Evolutionary conservation across 495 filamentous ascomycete genomes (phyloP).

Genomic region (Pyrenula massariospora): DNA sequence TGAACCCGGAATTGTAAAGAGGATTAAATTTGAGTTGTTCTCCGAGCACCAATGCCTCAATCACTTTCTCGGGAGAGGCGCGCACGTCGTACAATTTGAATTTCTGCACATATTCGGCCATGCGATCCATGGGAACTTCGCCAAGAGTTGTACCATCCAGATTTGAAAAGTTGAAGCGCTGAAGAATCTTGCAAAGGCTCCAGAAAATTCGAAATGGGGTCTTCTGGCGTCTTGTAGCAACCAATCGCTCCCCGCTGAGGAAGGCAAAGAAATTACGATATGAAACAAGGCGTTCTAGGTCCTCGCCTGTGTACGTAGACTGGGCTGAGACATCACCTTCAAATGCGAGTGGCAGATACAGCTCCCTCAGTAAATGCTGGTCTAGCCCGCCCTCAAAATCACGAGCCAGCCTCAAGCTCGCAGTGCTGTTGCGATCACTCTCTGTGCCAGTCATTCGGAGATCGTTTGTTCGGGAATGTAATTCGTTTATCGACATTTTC

Average conservation of each 20-base stretch:
- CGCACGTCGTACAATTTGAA: constrained; percentile 69
- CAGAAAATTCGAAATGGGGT: constrained; percentile 66
- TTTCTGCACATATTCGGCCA: constrained; percentile 66
- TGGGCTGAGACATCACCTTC: constrained; percentile 34
- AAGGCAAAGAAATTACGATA: constrained; percentile 90
- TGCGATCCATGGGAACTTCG: constrained; percentile 63
- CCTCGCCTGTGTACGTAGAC: constrained; percentile 32
- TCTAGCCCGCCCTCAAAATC: constrained; percentile 25
- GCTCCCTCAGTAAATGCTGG: constrained; percentile 40
- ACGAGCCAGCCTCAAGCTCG: constrained; percentile 28
- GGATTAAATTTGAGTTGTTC: constrained; percentile 72
- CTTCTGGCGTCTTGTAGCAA: constrained; percentile 57
- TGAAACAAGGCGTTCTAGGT: constrained; percentile 58
- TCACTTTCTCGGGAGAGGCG: constrained; percentile 73
- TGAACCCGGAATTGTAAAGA: constrained; percentile 83
- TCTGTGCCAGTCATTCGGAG: constrained; percentile 22
- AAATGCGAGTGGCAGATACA: constrained; percentile 56
- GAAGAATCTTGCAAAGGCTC: constrained; percentile 54
- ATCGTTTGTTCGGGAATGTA: constrained; percentile 1
- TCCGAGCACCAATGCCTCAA: constrained; percentile 78
- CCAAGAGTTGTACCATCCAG: constrained; percentile 73
- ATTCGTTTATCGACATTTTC: neutral
- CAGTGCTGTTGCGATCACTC: constrained; percentile 30
- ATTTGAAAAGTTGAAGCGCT: constrained; percentile 68
- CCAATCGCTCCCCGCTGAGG: constrained; percentile 64